These are phyloP conservation scores for Globisporangium megalacanthum DNA, from an alignment of 352 stramenopile species.

Conservation along the genomic window DNA sequence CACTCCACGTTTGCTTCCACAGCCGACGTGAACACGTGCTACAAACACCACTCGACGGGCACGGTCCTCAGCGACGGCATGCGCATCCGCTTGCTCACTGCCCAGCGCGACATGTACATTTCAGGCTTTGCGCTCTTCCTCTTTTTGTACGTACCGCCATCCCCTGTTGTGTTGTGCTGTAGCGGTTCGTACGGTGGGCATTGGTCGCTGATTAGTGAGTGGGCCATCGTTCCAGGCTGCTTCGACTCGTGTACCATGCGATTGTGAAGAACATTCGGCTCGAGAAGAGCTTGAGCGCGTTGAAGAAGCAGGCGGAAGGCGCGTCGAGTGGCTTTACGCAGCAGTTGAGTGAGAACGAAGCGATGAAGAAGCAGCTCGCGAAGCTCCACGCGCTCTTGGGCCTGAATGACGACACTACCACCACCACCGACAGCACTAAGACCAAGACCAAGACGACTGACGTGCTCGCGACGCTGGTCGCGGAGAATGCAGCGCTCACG, in stretches of 20 bases:
- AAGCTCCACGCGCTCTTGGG: slow-evolving; percentile 59
- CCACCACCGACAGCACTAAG: slow-evolving; percentile 8
- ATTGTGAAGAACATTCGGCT: slow-evolving; percentile 62
- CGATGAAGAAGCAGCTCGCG: slow-evolving; percentile 51
- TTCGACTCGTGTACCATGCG: slow-evolving; percentile 71
- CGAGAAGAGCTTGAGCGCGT: slow-evolving; percentile 61
- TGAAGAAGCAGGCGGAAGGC: slow-evolving; percentile 77
- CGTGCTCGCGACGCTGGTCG: slow-evolving; percentile 44
- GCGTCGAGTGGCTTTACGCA: slow-evolving; percentile 58
- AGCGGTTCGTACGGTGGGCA: background rate
- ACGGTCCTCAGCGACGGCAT: slow-evolving; percentile 61
- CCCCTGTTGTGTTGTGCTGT: background rate
- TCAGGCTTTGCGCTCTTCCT: slow-evolving; percentile 81
- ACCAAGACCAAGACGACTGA: slow-evolving; percentile 29
- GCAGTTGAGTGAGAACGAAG: slow-evolving; percentile 67
- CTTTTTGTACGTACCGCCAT: slow-evolving; percentile 33
- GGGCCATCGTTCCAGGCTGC: slow-evolving; percentile 19
- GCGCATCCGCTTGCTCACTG: slow-evolving; percentile 71
- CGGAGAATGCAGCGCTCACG: slow-evolving; percentile 54
- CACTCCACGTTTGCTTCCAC: background rate
- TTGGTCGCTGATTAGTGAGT: background rate
- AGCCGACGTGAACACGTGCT: slow-evolving; percentile 70
- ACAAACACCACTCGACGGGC: slow-evolving; percentile 61
- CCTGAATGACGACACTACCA: slow-evolving; percentile 16
- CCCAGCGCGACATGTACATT: slow-evolving; percentile 86